Conservation (phyloP, 139 green algal genomes). For the Closterium sp. region DNA sequence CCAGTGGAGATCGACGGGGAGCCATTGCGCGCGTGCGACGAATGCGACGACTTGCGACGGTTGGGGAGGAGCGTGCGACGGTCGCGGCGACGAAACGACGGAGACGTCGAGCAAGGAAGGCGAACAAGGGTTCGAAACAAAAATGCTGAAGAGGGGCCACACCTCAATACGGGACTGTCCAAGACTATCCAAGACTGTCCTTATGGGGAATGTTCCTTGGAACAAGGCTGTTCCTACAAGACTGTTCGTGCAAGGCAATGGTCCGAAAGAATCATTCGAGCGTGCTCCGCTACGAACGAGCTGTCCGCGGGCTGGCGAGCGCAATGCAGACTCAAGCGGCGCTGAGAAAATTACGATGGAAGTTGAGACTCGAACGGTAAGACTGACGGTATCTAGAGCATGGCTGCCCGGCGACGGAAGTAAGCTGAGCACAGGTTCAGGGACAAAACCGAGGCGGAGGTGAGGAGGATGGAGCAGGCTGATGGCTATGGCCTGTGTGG, state of each 20-base stretch:
- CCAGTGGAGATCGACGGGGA: neutral
- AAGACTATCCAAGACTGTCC: no score
- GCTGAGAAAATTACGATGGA: neutral
- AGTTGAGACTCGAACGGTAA: neutral
- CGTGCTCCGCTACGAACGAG: neutral
- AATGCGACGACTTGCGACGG: neutral
- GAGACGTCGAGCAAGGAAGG: no score
- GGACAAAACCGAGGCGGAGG: no score
- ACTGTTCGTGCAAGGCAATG: neutral
- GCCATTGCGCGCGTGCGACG: neutral
- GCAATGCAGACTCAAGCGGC: no score
- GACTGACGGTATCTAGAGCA: neutral
- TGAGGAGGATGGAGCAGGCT: no score
- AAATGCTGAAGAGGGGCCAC: no score
- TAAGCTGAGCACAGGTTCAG: neutral
- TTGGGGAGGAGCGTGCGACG: no score
- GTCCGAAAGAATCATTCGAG: neutral
- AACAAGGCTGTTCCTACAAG: neutral
- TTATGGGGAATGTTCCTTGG: no score
- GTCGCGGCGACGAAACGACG: no score
- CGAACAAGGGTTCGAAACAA: no score
- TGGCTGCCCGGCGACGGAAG: neutral
- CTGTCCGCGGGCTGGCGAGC: neutral
- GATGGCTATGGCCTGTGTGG: no score
- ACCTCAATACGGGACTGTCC: no score